A percentile compares a stretch with the other conserved stretches of the same genome.
Evolutionary conservation across 805 yeast genomes (phyloP).

Genomic region (Cyberlindnera maritima): DNA sequence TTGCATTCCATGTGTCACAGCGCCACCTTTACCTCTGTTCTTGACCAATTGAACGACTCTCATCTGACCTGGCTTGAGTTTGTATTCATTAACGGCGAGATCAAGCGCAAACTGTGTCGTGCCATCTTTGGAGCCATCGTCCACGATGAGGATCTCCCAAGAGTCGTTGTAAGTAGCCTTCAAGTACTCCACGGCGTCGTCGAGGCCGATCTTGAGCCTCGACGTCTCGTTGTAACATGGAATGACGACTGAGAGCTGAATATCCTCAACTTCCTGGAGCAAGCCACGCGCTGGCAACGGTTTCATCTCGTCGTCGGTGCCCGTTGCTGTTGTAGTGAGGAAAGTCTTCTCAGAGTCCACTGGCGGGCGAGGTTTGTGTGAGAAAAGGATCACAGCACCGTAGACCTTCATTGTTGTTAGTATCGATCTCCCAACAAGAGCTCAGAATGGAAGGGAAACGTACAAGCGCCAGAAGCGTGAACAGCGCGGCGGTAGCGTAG

Average conservation of each 20-base stretch:
- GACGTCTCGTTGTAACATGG: conserved; percentile 92
- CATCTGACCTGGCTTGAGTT: conserved; percentile 54
- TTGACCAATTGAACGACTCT: conserved; percentile 66
- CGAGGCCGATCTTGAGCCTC: conserved; percentile 68
- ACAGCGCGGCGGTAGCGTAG: conserved; percentile 2
- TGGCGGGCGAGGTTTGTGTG: conserved; percentile 64
- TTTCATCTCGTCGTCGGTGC: conserved; percentile 33
- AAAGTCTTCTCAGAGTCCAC: conserved; percentile 51
- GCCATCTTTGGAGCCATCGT: conserved; percentile 87
- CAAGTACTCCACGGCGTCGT: conserved; percentile 62
- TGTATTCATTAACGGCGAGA: conserved; percentile 45
- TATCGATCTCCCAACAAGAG: not conserved
- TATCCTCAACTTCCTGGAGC: conserved; percentile 28
- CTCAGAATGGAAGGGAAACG: not conserved
- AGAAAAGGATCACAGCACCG: conserved; percentile 32
- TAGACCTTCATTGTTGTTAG: conserved; percentile 10
- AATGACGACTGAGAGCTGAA: conserved; percentile 72
- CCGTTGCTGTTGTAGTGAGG: conserved; percentile 35
- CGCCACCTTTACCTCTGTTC: conserved; percentile 96
- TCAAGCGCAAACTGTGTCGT: conserved; percentile 70
- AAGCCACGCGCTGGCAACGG: conserved; percentile 27
- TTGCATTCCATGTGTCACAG: conserved; percentile 89
- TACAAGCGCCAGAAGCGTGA: conserved; percentile 6
- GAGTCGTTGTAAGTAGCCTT: conserved; percentile 33
- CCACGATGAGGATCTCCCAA: conserved; percentile 83